A percentile compares a stretch with the other conserved stretches of the same genome.
Evolutionary conservation across 768 basidiomycete species (phyloP).

Genomic region (Naganishia friedmannii): DNA sequence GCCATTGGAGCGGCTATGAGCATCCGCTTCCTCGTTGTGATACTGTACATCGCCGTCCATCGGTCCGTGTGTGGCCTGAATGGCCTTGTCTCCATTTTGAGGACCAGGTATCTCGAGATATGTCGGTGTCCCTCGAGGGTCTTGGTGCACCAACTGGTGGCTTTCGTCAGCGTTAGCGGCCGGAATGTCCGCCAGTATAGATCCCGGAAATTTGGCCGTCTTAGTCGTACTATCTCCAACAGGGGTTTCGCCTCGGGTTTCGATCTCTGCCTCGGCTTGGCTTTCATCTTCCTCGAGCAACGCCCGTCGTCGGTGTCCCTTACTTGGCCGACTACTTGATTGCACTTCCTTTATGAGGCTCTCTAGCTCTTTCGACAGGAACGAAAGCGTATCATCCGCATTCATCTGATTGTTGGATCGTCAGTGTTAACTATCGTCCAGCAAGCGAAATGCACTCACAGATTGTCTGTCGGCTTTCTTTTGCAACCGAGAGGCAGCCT

Average conservation of each 20-base stretch:
- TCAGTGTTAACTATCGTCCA: not conserved
- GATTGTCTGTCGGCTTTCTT: not conserved
- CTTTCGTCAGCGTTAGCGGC: not conserved
- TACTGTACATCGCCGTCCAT: not conserved
- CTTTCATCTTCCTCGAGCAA: not conserved
- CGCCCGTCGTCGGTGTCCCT: not conserved
- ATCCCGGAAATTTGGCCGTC: not conserved
- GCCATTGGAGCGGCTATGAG: too few species aligned
- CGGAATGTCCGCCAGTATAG: not conserved
- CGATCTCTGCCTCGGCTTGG: not conserved
- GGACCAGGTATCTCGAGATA: not conserved
- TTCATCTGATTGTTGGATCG: not conserved
- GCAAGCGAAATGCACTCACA: not conserved
- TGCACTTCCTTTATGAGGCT: slow-evolving; percentile 8
- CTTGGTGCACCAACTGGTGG: too few species aligned
- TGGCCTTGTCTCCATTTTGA: not conserved
- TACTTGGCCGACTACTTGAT: slow-evolving; percentile 11
- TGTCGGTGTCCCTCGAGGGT: not conserved
- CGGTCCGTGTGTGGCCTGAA: not conserved
- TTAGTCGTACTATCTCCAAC: not conserved
- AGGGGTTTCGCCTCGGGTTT: not conserved
- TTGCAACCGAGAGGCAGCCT: not conserved
- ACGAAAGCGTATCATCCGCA: not conserved
- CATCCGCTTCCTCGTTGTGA: too few species aligned
- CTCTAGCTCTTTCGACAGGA: not conserved